These are phyloP conservation scores for Hanseniaspora mollemarum DNA, from an alignment of 805 yeast species.

Conservation along the genomic window DNA sequence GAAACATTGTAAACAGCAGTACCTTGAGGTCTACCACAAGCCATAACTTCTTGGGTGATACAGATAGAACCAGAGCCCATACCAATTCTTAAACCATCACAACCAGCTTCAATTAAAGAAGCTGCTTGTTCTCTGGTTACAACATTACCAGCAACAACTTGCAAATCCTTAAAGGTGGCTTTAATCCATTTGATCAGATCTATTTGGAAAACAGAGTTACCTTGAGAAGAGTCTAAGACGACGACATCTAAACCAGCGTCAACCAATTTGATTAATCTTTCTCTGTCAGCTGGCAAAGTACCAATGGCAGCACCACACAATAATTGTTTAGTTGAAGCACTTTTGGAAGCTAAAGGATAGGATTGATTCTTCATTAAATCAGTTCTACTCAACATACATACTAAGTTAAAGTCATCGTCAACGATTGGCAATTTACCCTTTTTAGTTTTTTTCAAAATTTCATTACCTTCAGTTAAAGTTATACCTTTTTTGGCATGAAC, in stretches of 20 bases:
- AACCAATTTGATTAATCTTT: slow-evolving; percentile 70
- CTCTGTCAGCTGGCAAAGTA: slow-evolving; percentile 79
- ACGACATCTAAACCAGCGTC: slow-evolving; percentile 97
- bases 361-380: slow-evolving; percentile 92
- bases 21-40: slow-evolving; percentile 99
- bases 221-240: slow-evolving; percentile 90
- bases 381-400: slow-evolving; percentile 84
- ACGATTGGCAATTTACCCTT: slow-evolving; percentile 96
- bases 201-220: slow-evolving; percentile 90
- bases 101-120: slow-evolving; percentile 84
- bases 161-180: slow-evolving; percentile 59
- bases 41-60: slow-evolving; percentile 99
- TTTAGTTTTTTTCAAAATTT: slow-evolving; percentile 78
- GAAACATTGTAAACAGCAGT: slow-evolving; percentile 93
- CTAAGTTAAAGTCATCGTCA: slow-evolving; percentile 61
- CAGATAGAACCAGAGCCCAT: slow-evolving; percentile 99
- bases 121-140: slow-evolving; percentile 99
- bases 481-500: slow-evolving; percentile 77
- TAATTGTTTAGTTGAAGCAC: slow-evolving; percentile 84
- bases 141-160: slow-evolving; percentile 95
- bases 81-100: slow-evolving; percentile 96
- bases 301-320: slow-evolving; percentile 98
- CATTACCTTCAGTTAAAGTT: slow-evolving; percentile 75
- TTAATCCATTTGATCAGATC: slow-evolving; percentile 90
- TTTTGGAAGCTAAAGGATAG: slow-evolving; percentile 91